These are phyloP conservation scores for Fusarium annulatum DNA, from an alignment of 2,329 filamentous ascomycete species.

Conservation along the genomic window DNA sequence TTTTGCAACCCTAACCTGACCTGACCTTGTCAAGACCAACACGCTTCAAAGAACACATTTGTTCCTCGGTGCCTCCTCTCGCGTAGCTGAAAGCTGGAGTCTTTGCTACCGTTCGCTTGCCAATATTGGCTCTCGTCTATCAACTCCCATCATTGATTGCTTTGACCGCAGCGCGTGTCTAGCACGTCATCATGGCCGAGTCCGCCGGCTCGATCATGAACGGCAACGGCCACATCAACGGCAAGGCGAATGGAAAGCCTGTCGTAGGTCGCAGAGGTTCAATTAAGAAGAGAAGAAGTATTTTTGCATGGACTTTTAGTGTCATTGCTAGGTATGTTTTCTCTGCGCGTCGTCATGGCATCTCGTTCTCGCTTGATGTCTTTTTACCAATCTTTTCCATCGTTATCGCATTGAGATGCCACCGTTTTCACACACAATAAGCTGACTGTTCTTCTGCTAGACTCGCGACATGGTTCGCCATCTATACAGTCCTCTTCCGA, in stretches of 20 bases:
- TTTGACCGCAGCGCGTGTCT: conserved; percentile 30
- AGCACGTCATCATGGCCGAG: conserved; percentile 50
- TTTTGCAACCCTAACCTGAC: conserved; percentile 26
- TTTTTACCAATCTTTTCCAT: conserved; percentile 8
- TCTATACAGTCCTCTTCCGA: conserved; percentile 82
- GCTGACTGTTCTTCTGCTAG: conserved; percentile 56
- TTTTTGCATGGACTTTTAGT: conserved; percentile 57
- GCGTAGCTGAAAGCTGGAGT: conserved; percentile 8
- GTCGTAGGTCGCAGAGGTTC: conserved; percentile 35
- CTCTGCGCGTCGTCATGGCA: conserved; percentile 7
- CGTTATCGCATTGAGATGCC: conserved; percentile 3
- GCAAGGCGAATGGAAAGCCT: conserved; percentile 46
- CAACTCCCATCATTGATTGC: conserved; percentile 13
- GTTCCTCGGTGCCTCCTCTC: conserved; percentile 9
- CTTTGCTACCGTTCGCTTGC: conserved; percentile 16
- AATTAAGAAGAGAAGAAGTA: conserved; percentile 42
- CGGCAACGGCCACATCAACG: conserved; percentile 55
- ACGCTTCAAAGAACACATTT: conserved; percentile 22
- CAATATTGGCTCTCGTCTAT: conserved; percentile 21
- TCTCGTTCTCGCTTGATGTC: not conserved
- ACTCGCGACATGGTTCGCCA: conserved; percentile 85
- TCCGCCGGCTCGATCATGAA: conserved; percentile 48
- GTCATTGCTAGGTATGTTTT: conserved; percentile 64
- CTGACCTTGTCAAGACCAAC: conserved; percentile 21
- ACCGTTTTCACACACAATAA: not conserved